Evolutionary conservation across 2,329 filamentous ascomycete genomes (phyloP).

Genomic region (Kalaharituber pfeilii): DNA sequence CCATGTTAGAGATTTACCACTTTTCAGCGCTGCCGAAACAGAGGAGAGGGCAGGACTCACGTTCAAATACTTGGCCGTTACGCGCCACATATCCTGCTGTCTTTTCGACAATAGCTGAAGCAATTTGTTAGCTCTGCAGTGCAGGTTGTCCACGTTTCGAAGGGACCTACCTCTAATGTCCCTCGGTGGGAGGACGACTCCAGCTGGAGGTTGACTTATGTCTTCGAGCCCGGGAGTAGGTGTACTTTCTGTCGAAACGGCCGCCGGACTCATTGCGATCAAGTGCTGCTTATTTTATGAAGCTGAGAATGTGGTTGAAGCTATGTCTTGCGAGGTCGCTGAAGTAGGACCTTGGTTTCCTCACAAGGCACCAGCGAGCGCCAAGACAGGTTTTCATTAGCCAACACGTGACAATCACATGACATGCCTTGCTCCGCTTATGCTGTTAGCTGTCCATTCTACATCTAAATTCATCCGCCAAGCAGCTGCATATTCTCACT

Average conservation of each 20-base stretch:
- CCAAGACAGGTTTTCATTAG: no score
- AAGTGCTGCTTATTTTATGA: no score
- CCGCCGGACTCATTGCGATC: no score
- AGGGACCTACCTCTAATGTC: slow-evolving; percentile 49
- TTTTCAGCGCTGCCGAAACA: background rate
- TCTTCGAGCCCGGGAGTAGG: slow-evolving; percentile 31
- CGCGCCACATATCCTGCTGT: slow-evolving; percentile 78
- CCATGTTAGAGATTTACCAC: slow-evolving; percentile 8
- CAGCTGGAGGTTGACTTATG: slow-evolving; percentile 59
- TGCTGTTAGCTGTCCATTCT: no score
- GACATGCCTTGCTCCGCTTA: no score
- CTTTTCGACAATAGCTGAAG: slow-evolving; percentile 59
- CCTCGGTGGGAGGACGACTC: slow-evolving; percentile 68
- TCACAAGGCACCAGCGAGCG: no score
- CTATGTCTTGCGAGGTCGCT: no score
- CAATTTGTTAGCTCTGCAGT: slow-evolving; percentile 16
- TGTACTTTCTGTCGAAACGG: slow-evolving; percentile 7
- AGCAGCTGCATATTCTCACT: no score
- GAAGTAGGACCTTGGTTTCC: no score
- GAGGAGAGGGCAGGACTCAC: slow-evolving; percentile 26
- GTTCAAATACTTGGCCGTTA: slow-evolving; percentile 50
- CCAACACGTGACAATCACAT: no score
- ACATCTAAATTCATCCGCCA: no score
- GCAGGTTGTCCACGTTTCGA: background rate
- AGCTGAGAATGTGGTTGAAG: no score